Conservation (phyloP, 139 green algal species). For the Penium margaritaceum region DNA sequence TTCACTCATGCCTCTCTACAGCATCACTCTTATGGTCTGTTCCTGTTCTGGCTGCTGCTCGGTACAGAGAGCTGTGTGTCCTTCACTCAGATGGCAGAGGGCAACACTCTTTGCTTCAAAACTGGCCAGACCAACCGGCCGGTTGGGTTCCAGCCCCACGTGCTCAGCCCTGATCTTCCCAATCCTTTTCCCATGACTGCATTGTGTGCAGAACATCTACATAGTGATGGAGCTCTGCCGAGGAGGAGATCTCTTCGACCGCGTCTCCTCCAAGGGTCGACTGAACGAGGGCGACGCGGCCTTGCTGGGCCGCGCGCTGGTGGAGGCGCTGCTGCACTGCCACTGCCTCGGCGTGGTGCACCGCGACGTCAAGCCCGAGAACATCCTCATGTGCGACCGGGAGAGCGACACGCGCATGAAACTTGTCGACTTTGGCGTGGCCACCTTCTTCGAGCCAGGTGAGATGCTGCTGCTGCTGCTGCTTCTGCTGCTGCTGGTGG, state of each 20-base stretch:
- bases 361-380: slow-evolving; percentile 4
- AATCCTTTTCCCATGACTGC: too few relatives aligned
- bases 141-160: too few relatives aligned
- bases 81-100: too few relatives aligned
- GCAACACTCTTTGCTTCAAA: too few relatives aligned
- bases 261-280: background rate
- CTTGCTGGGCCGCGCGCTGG: background rate
- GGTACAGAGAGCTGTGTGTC: too few relatives aligned
- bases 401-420: slow-evolving; percentile 64
- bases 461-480: background rate
- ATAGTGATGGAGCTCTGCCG: slow-evolving; percentile 1
- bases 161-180: too few relatives aligned
- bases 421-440: slow-evolving; percentile 55
- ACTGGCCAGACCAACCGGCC: too few relatives aligned
- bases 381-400: slow-evolving; percentile 79
- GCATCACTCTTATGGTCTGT: too few relatives aligned
- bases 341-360: background rate
- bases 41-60: too few relatives aligned
- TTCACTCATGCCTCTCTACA: too few relatives aligned
- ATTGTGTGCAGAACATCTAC: slow-evolving; percentile 72
- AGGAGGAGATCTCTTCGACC: background rate
- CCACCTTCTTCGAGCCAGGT: slow-evolving; percentile 38
- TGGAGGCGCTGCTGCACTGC: background rate
- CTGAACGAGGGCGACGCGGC: background rate
- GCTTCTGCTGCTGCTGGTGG: too few relatives aligned